Evolutionary conservation across 208 protist species (phyloP), one percentile per base, ranked within the genome.

Genomic region (Acanthamoeba polyphaga): DNA sequence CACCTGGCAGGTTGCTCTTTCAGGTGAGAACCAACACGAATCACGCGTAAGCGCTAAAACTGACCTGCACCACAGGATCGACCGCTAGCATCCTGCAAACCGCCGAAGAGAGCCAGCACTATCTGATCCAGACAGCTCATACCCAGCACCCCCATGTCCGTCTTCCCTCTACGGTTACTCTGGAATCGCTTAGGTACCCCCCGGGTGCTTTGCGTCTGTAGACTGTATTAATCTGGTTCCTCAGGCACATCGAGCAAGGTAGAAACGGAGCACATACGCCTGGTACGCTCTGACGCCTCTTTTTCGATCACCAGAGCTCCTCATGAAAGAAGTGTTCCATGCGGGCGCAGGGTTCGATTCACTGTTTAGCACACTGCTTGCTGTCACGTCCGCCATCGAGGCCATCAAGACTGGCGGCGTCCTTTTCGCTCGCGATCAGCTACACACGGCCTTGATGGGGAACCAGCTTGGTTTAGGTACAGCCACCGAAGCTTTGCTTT

Each of bases 401-500:
- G 1, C 2, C 10, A 22, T 88, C 12, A 88, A 88, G 17, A 88
- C 51, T 38, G 51, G 80, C 13, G 80, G 80, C n/a, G 32, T 88
- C 15, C n/a, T 88, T 3, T 24, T 88, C 38, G 80, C 80, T 88
- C 80, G 80, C 15, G 80, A 88, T 24, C 43, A 88, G 15, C 17
- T 88, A 22, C 29, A 60, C 43, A 24, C 12, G 7, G 10, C 12
- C 3, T 43, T 88, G 24, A 24, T 34, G 15, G 7, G 24, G 5
- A 22, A 1, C 43, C 24, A 55, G 22, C 74, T 46, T 80, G 9
- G 34, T 3, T 27, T 13, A 80, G 72, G 29, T 80, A 43, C 4
- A 32, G n/a, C 32, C 12, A 5, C 32, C 32, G n/a, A 7, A 13
- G n/a, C 12, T 74, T 29, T n/a, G 8, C 68, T 34, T 64, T 64